These are phyloP conservation scores for Fistulinella staudtii DNA, from an alignment of 1,284 basidiomycete species.

Conservation along the genomic window DNA sequence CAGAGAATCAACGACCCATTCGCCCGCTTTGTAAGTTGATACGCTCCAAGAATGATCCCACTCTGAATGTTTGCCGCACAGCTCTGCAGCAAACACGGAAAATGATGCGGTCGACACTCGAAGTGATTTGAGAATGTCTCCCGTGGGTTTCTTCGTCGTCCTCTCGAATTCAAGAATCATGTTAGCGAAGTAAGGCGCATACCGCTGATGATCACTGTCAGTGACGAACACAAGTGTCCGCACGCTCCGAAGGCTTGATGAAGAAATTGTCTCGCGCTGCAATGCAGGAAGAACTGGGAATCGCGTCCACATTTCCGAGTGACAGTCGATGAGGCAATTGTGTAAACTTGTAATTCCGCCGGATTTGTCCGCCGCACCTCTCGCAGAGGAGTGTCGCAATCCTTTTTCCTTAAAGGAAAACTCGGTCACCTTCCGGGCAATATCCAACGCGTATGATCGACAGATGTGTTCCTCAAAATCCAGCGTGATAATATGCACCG, in stretches of 20 bases:
- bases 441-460: conserved; percentile 44
- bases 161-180: conserved; percentile 47
- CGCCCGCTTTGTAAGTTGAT: conserved; percentile 46
- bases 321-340: conserved; percentile 54
- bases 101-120: conserved; percentile 23
- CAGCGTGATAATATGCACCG: conserved; percentile 42
- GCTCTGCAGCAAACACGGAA: conserved; percentile 16
- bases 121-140: conserved; percentile 38
- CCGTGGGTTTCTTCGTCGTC: conserved; percentile 40
- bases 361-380: conserved; percentile 13
- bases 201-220: conserved; percentile 33
- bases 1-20: conserved; percentile 59
- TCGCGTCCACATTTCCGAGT: conserved; percentile 59
- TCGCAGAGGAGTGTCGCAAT: conserved; percentile 9
- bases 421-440: conserved; percentile 52
- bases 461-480: conserved; percentile 31
- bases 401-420: conserved; percentile 48
- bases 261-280: conserved; percentile 42
- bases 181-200: conserved; percentile 41
- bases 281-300: conserved; percentile 59
- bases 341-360: conserved; percentile 22
- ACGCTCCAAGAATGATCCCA: conserved; percentile 22
- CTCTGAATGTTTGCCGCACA: conserved; percentile 9
- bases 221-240: conserved; percentile 46
- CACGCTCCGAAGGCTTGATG: conserved; percentile 28